Evolutionary conservation across 805 yeast species (phyloP).

Genomic region (Candida taoyuanica): DNA sequence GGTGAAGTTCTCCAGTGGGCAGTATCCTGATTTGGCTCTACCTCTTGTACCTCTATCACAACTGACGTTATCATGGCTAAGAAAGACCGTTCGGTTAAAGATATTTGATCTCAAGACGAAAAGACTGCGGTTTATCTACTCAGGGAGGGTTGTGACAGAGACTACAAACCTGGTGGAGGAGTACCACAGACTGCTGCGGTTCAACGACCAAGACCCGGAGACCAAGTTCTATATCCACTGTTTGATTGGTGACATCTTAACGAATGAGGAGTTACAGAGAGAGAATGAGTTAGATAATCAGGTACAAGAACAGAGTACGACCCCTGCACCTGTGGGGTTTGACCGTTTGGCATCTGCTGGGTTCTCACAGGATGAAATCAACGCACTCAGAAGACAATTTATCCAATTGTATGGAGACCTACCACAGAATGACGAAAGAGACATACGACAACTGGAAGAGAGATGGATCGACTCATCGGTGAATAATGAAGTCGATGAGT

Average conservation of each 20-base stretch:
- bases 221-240: conserved; percentile 67
- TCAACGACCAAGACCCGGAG: conserved; percentile 11
- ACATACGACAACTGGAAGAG: conserved; percentile 68
- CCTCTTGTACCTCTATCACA: conserved; percentile 31
- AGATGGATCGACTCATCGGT: conserved; percentile 84
- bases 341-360: conserved; percentile 83
- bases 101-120: conserved; percentile 29
- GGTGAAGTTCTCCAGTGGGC: conserved; percentile 44
- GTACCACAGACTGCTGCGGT: conserved; percentile 30
- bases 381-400: conserved; percentile 70
- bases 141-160: conserved; percentile 61
- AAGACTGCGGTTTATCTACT: conserved; percentile 61
- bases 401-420: conserved; percentile 56
- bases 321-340: conserved; percentile 76
- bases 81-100: conserved; percentile 37
- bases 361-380: conserved; percentile 72
- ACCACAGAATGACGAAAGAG: conserved; percentile 33
- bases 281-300: conserved; percentile 55
- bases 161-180: conserved; percentile 51
- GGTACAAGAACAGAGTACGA: conserved; percentile 46
- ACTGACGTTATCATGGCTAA: conserved; percentile 36
- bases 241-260: conserved; percentile 63
- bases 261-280: conserved; percentile 47
- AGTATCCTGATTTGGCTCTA: conserved; percentile 36
- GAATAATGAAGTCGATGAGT: conserved; percentile 39